Percentiles rank a stretch among this genome's conserved stretches.
These are phyloP conservation scores for Ganoderma multipileum DNA, from an alignment of 1,284 basidiomycete genomes.

Conservation along the genomic window DNA sequence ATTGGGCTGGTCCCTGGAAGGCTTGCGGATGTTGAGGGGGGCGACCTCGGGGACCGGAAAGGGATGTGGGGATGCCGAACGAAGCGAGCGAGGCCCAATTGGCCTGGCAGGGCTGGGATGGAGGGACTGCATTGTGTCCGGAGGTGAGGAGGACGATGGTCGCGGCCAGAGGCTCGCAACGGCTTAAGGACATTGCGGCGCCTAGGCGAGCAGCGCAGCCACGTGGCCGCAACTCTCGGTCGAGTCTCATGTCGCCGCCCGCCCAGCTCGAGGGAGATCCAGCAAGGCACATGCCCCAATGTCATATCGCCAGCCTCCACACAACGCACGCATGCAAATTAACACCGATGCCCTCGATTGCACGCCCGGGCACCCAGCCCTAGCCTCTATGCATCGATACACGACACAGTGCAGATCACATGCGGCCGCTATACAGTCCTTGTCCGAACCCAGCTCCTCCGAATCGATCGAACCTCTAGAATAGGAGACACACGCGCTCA, in stretches of 20 bases:
- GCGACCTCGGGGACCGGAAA: conserved; percentile 38
- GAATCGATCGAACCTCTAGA: conserved; percentile 19
- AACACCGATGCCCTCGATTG: conserved; percentile 15
- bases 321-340: conserved; percentile 10
- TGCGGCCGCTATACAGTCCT: conserved; percentile 18
- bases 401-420: conserved; percentile 19
- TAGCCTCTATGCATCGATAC: conserved; percentile 20
- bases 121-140: conserved; percentile 43
- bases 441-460: conserved; percentile 18
- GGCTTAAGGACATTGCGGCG: conserved; percentile 22
- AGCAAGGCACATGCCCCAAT: neutral
- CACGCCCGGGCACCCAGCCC: conserved; percentile 7
- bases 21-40: conserved; percentile 52
- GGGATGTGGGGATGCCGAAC: conserved; percentile 56
- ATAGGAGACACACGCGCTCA: conserved; percentile 15
- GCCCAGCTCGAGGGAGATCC: conserved; percentile 4
- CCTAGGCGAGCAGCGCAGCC: conserved; percentile 20
- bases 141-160: conserved; percentile 34
- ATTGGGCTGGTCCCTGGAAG: conserved; percentile 37
- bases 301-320: conserved; percentile 3
- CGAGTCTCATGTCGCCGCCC: conserved; percentile 29
- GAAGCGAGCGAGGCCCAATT: conserved; percentile 61
- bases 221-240: conserved; percentile 22
- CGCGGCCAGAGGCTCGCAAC: conserved; percentile 26
- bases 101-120: conserved; percentile 51